Base-by-base conservation (phyloP, 305 asterid genomes). In the Fraxinus platypoda region DNA sequence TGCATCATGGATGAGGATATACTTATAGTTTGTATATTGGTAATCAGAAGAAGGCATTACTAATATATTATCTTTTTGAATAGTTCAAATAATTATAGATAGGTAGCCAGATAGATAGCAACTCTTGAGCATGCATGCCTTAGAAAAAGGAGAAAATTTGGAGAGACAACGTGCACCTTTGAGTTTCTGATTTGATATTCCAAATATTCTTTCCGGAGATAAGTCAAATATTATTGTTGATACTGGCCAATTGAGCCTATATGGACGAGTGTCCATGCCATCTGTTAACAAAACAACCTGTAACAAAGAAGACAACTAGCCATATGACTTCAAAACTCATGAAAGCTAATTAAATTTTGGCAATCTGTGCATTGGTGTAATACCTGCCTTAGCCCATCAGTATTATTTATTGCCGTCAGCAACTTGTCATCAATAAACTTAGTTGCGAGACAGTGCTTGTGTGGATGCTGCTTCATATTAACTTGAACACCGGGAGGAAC, bases 261-360 rank as follows among this genome's bases (percentile, higher is more conserved):
- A 95, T 30, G 99, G 95, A 6, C 98, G 93, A 34, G 97, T 95
- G 74, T 95, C 99, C 94, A 94, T 89, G 11, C 98, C 98, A 90
- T 95, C 98, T 33, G 97, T 91, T 73, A 94, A 87, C 81, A 92
- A 83, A 86, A 95, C 93, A 92, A 91, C 94, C 99, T 95, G 87
- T 87, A 87, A 82, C 81, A 57, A 68, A 86, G 88, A 86, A 77
- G 62, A 82, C 41, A 84, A 82, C 31, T 78, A 78, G 76, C 76
- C 77, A 72, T 74, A 75, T 26, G 85, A 81, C 62, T 79, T 76
- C 62, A 72, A 62, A 43, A 81, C 80, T 37, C 25, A 46, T 34
- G 41, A 46, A 43, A 46, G 43, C 75, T 11, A 2, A 74, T 75
- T 26, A 73, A 59, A 3, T 11, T 68, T 81, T 46, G 68, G 83